These are phyloP conservation scores for Hippophae rhamnoides DNA, from an alignment of 306 rosid genomes.

Conservation along the genomic window DNA sequence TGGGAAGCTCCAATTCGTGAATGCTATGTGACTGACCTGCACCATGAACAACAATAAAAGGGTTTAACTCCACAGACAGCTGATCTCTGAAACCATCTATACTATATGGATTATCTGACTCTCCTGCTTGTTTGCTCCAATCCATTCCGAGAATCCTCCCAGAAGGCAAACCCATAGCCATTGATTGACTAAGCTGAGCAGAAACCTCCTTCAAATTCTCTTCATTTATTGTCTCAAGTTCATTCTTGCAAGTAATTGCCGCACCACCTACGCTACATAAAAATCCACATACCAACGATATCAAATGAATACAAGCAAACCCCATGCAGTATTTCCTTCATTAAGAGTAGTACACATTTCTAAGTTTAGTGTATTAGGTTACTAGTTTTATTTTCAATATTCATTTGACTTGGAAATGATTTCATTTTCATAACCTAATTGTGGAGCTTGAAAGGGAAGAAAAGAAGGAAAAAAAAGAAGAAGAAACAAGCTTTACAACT, in stretches of 20 bases:
- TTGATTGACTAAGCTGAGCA: slow-evolving; percentile 61
- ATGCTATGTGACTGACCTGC: slow-evolving; percentile 53
- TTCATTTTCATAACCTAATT: too few species aligned
- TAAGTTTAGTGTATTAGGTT: too few species aligned
- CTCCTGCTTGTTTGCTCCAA: slow-evolving; percentile 78
- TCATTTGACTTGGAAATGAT: too few species aligned
- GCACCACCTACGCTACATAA: slow-evolving; percentile 53
- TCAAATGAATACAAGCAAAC: background rate
- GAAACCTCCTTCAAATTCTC: slow-evolving; percentile 61
- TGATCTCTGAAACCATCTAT: slow-evolving; percentile 41
- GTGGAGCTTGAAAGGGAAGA: too few species aligned
- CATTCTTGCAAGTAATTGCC: slow-evolving; percentile 82
- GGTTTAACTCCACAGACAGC: slow-evolving; percentile 27
- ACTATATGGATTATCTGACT: slow-evolving; percentile 31
- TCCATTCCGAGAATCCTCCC: slow-evolving; percentile 72
- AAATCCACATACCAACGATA: background rate
- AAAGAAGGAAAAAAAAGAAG: too few species aligned
- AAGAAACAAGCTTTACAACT: too few species aligned
- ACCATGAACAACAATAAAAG: slow-evolving; percentile 86
- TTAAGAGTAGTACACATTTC: too few species aligned
- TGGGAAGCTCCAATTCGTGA: background rate
- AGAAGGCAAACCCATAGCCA: slow-evolving; percentile 33
- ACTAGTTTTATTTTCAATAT: too few species aligned
- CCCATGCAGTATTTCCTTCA: background rate
- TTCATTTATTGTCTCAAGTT: slow-evolving; percentile 66